Percentiles rank a stretch among this genome's conserved stretches.
These are phyloP conservation scores for Exophiala sp. DNA, from an alignment of 2,329 filamentous ascomycete genomes.

Conservation along the genomic window DNA sequence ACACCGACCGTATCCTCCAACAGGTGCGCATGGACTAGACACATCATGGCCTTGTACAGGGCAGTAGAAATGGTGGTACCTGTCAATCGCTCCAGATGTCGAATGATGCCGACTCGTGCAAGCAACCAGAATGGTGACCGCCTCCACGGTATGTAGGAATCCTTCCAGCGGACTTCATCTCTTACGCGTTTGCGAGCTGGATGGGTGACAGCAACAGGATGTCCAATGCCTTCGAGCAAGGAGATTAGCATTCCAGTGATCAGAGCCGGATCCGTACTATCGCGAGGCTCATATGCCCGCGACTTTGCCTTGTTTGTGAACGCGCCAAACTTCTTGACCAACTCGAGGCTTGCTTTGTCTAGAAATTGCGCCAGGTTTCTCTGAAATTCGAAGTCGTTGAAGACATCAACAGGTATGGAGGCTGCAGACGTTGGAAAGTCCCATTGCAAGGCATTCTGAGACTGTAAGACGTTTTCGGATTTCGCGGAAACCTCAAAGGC, in stretches of 20 bases:
- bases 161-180: constrained; percentile 57
- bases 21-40: constrained; percentile 45
- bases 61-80: constrained; percentile 44
- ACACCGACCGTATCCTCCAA: constrained; percentile 38
- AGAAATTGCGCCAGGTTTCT: constrained; percentile 51
- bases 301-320: constrained; percentile 51
- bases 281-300: constrained; percentile 52
- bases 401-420: constrained; percentile 41
- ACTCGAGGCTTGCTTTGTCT: constrained; percentile 54
- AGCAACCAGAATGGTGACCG: constrained; percentile 61
- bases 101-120: constrained; percentile 56
- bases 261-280: constrained; percentile 56
- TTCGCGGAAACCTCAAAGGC: constrained; percentile 58
- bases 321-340: constrained; percentile 53
- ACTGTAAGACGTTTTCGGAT: constrained; percentile 50
- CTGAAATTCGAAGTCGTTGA: constrained; percentile 45
- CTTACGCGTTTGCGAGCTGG: constrained; percentile 56
- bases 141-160: constrained; percentile 57
- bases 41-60: constrained; percentile 59
- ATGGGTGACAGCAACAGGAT: constrained; percentile 31
- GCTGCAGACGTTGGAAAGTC: constrained; percentile 58
- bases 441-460: constrained; percentile 53
- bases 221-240: constrained; percentile 55
- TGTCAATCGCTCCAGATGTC: constrained; percentile 46
- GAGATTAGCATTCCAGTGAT: constrained; percentile 60